These are phyloP conservation scores for Pisolithus orientalis DNA, from an alignment of 768 basidiomycete genomes.

Conservation along the genomic window DNA sequence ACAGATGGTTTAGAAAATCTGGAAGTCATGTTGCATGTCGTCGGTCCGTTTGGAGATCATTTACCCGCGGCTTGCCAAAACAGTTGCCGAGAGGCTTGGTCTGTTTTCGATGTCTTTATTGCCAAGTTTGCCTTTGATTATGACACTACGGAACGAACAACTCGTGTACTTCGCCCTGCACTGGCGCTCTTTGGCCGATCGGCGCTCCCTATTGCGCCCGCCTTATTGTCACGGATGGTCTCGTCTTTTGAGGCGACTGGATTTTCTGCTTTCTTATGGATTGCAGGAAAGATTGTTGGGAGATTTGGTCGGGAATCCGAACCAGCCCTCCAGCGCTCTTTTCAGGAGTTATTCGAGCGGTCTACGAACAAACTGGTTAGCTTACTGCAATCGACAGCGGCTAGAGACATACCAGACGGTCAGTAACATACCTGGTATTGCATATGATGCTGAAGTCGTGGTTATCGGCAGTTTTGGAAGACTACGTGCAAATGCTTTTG, in stretches of 20 bases:
- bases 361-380: slow-evolving; percentile 65
- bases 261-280: slow-evolving; percentile 88
- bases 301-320: slow-evolving; percentile 69
- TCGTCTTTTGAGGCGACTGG: slow-evolving; percentile 74
- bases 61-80: slow-evolving; percentile 74
- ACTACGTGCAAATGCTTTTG: slow-evolving; percentile 79
- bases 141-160: slow-evolving; percentile 75
- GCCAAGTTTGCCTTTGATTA: slow-evolving; percentile 71
- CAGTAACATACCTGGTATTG: slow-evolving; percentile 21
- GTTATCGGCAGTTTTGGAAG: slow-evolving; percentile 73
- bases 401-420: slow-evolving; percentile 87
- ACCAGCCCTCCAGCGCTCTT: slow-evolving; percentile 45
- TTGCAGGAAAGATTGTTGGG: slow-evolving; percentile 79
- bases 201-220: slow-evolving; percentile 60
- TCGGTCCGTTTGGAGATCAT: slow-evolving; percentile 76
- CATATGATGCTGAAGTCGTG: slow-evolving; percentile 3
- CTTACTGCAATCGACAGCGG: slow-evolving; percentile 60
- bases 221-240: slow-evolving; percentile 71
- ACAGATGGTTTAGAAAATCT: slow-evolving; percentile 86
- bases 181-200: slow-evolving; percentile 72
- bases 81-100: slow-evolving; percentile 77
- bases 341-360: slow-evolving; percentile 65
- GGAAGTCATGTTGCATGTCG: slow-evolving; percentile 83
- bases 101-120: slow-evolving; percentile 75
- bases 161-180: slow-evolving; percentile 79